Conservation (phyloP, 192 early-diverging fungal genomes). For the Podila clonocystis region DNA sequence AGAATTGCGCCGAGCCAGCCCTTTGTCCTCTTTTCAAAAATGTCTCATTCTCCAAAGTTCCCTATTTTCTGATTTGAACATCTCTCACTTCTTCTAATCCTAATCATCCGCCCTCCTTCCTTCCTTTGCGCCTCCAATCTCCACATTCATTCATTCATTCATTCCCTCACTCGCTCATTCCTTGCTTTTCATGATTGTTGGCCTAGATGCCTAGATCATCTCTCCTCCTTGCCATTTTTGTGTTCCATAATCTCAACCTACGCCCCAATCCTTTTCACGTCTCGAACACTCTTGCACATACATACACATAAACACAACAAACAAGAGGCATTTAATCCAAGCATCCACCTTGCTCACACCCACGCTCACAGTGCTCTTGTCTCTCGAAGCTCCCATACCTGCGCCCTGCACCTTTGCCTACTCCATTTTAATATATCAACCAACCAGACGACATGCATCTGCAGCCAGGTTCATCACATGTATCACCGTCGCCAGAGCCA, state of each 20-base stretch:
- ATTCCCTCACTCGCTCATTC: neutral
- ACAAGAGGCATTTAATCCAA: neutral
- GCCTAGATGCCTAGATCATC: conserved; percentile 16
- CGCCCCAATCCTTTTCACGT: neutral
- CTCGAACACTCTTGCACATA: neutral
- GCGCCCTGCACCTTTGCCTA: neutral
- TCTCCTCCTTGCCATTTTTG: neutral
- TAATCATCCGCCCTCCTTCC: neutral
- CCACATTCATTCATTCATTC: neutral
- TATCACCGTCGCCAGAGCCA: conserved; percentile 49
- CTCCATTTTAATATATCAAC: neutral
- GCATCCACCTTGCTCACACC: no score
- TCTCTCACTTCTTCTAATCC: neutral
- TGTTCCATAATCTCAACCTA: neutral
- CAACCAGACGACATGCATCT: conserved; percentile 28
- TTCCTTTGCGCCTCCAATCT: neutral
- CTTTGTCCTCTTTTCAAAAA: no score
- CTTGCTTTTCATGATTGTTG: neutral
- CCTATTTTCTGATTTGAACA: no score
- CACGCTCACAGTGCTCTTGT: neutral
- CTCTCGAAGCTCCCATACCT: neutral
- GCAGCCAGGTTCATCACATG: conserved; percentile 28
- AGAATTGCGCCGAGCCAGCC: no score
- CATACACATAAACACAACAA: neutral
- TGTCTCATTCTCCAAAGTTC: no score